Evolutionary conservation across 768 basidiomycete species (phyloP), one percentile per base, ranked within the genome.

Genomic region (Serendipita sp.): DNA sequence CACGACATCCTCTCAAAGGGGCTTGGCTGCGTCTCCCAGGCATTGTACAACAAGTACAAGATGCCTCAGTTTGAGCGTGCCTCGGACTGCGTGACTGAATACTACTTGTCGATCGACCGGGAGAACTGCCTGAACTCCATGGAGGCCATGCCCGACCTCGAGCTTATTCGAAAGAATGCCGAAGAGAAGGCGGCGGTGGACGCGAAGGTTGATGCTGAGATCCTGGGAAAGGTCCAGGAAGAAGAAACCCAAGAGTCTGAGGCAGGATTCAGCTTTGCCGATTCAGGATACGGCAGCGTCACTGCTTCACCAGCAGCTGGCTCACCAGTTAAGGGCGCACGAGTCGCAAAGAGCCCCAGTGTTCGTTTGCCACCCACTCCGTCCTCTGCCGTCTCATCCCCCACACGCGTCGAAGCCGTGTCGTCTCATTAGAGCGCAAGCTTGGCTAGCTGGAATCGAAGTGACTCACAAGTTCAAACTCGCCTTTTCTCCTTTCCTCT

Each of bases 21-120:
- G n/a, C 17, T 58, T 22, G 31, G 31, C 53, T 24, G 17, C 22
- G 31, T 58, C 33, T 97, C 95, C 13, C 88, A 95, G 73, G 93
- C 88, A n/a, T 78, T 97, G 69, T 84, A 97, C 71, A 92, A 94
- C 78, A 99, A 99, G 77, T 97, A 99, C 75, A 94, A 94, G 3
- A 93, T 90, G 68, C 86, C 86, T 44, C 96, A 94, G 76, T 98
- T 95, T 75, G 92, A 90, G 56, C 94, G 93, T 75, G 91, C 93
- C 0, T 93, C 95, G 24, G 91, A 88, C 24, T 83, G 90, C 71
- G 90, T 92, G 65, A 85, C 93, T 38, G 90, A 97, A 71, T 92
- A 84, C 75, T 99, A 98, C 72, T 83, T 97, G 56, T 82, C 88
- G 69, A 94, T 93, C 58, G 85, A 85, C 45, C 86, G 71, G 31